Base-by-base conservation (phyloP, 1,284 basidiomycete genomes). In the Pisolithus thermaeus region DNA sequence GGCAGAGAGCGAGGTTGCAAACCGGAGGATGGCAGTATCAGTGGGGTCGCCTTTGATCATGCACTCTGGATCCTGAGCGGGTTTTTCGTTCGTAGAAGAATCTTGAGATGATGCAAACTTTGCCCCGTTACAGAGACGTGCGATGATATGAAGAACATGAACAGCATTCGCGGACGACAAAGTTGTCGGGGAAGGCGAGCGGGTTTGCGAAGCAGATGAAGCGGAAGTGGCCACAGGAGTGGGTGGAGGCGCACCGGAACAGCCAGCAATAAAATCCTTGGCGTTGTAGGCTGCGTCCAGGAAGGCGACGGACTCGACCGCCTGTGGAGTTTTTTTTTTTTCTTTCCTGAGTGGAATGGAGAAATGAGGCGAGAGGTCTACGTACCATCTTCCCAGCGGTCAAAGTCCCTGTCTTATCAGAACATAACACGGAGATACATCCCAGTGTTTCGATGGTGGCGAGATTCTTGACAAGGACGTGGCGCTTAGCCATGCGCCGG, bases 361-460 rank as follows among this genome's bases (percentile, higher is more conserved):
- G 11, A 42, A 22, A 25, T 16, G 41, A 43, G 16, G 8, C 14
- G 32, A 56, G 53, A 44, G 55, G 47, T 7, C 1, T 9, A 28
- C 56, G 52, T 38, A 61, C 69, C 68, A 69, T 69, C 58, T 70
- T 74, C 48, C 72, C 73, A 22, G 73, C 66, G 1, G 70, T 77
- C 51, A 72, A 63, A 18, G 68, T 85, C 8, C 83, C 74, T 0
- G 64, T 66, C n/a, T 82, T 83, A 66, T 83, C 80, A 3, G 77
- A 77, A 61, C 77, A 79, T 43, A 81, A 58, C 36, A 83, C 76
- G 35, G 75, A 76, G 55, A 84, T 79, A 36, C 73, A 73, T 0
- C 83, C 82, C 7, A 84, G 73, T 0, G 81, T 81, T 62, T 74
- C 82, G 56, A 82, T 79, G 0, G 79, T 81, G 45, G 80, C 75